Evolutionary conservation across 176 grass and related monocot species (phyloP).

Genomic region (Phoenix roebelenii): DNA sequence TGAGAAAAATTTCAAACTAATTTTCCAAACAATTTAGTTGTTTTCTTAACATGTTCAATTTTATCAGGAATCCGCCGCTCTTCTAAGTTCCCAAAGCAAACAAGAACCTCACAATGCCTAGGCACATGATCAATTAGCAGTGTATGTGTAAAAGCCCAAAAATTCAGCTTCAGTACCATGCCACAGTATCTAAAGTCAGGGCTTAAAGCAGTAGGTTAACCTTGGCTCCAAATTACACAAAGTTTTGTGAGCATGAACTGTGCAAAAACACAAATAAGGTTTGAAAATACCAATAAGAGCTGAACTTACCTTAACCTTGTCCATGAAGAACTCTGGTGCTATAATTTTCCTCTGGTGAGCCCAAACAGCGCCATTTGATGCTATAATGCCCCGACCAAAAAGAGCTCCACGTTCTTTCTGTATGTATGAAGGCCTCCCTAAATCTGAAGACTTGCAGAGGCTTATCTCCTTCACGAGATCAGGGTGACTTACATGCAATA

Average conservation of each 20-base stretch:
- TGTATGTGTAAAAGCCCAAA: too few relatives aligned
- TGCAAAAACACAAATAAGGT: background rate
- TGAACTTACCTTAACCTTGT: slow-evolving; percentile 65
- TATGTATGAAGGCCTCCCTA: slow-evolving; percentile 49
- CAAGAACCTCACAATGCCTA: too few relatives aligned
- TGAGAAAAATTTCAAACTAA: too few relatives aligned
- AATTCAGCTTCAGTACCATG: too few relatives aligned
- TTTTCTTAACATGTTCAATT: too few relatives aligned
- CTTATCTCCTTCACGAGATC: slow-evolving; percentile 58
- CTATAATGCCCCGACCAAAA: slow-evolving; percentile 59
- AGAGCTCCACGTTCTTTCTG: slow-evolving; percentile 48
- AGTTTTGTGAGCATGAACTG: background rate
- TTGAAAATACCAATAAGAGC: background rate
- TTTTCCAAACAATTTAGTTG: too few relatives aligned
- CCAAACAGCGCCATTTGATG: slow-evolving; percentile 55
- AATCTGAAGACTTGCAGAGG: slow-evolving; percentile 51
- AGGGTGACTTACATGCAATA: slow-evolving; percentile 37
- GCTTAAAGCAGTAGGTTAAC: too few relatives aligned
- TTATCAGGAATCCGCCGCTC: too few relatives aligned
- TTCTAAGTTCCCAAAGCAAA: too few relatives aligned
- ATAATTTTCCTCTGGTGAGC: slow-evolving; percentile 65
- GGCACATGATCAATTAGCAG: too few relatives aligned
- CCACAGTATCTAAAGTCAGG: too few relatives aligned
- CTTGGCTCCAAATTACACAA: background rate
- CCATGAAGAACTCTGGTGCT: slow-evolving; percentile 76